These are phyloP conservation scores for Thraustochytrium aureum DNA, from an alignment of 352 stramenopile genomes.

Conservation along the genomic window DNA sequence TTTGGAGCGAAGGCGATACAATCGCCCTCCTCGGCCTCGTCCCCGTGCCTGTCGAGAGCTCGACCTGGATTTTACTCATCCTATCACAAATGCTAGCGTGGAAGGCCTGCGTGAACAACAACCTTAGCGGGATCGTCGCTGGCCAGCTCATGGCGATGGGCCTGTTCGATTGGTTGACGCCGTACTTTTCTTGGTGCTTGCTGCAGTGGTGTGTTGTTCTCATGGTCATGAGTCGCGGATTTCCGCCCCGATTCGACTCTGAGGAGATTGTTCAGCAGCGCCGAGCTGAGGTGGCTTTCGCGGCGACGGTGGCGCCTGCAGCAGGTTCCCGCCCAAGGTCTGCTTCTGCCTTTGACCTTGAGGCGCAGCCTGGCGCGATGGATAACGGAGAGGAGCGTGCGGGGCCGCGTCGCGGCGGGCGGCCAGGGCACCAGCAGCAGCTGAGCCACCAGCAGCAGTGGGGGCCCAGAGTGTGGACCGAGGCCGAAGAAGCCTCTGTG, in stretches of 20 bases:
- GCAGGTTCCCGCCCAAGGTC: no score
- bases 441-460: no score
- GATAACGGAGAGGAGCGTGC: no score
- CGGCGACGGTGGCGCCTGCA: not conserved
- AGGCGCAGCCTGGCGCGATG: no score
- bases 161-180: constrained; percentile 22
- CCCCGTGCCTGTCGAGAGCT: not conserved
- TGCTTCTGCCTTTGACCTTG: no score
- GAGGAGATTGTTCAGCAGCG: constrained; percentile 45
- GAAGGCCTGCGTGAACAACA: not conserved
- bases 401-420: no score
- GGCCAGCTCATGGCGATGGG: constrained; percentile 1
- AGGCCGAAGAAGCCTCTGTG: no score
- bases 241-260: constrained; percentile 26
- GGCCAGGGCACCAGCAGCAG: no score
- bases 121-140: not conserved
- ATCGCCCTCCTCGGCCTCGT: constrained; percentile 17
- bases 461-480: no score
- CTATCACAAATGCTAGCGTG: not conserved
- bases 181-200: constrained; percentile 37
- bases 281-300: not conserved
- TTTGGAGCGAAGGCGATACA: not conserved
- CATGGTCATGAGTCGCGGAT: constrained; percentile 8
- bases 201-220: constrained; percentile 19
- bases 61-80: not conserved